Evolutionary conservation across 2,329 filamentous ascomycete species (phyloP).

Genomic region (Monilinia fructigena): DNA sequence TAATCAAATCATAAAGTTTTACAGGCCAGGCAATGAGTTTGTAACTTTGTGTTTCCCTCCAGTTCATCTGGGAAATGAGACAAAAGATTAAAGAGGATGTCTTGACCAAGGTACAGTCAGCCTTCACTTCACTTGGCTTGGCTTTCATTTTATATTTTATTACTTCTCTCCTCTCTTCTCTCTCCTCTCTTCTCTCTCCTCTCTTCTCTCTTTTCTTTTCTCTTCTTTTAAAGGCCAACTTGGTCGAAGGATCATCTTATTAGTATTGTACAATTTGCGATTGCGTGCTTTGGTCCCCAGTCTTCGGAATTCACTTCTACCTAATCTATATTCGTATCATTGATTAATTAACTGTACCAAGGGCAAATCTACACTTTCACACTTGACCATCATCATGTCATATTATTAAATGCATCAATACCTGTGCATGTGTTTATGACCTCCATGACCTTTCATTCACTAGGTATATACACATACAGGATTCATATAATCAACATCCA

Average conservation of each 20-base stretch:
- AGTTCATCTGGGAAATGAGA: background rate
- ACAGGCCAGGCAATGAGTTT: background rate
- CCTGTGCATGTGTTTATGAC: conserved; percentile 10
- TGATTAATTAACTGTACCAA: no score
- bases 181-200: background rate
- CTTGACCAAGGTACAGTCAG: background rate
- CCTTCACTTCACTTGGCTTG: conserved; percentile 9
- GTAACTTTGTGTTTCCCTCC: background rate
- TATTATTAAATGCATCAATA: conserved; percentile 13
- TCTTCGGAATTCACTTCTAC: conserved; percentile 5
- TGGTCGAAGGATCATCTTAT: background rate
- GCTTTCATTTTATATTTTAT: conserved; percentile 4
- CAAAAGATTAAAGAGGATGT: background rate
- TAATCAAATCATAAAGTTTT: no score
- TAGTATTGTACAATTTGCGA: background rate
- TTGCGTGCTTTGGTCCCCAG: conserved; percentile 5
- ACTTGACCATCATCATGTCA: background rate
- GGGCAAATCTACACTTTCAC: background rate
- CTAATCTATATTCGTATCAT: background rate
- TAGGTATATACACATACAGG: background rate
- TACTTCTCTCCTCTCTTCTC: background rate
- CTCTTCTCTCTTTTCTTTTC: background rate
- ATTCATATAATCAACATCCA: conserved; percentile 15
- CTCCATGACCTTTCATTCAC: conserved; percentile 21
- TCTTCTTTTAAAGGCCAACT: background rate